Evolutionary conservation across 2,329 filamentous ascomycete species (phyloP).

Genomic region (Apiospora saccharicola): DNA sequence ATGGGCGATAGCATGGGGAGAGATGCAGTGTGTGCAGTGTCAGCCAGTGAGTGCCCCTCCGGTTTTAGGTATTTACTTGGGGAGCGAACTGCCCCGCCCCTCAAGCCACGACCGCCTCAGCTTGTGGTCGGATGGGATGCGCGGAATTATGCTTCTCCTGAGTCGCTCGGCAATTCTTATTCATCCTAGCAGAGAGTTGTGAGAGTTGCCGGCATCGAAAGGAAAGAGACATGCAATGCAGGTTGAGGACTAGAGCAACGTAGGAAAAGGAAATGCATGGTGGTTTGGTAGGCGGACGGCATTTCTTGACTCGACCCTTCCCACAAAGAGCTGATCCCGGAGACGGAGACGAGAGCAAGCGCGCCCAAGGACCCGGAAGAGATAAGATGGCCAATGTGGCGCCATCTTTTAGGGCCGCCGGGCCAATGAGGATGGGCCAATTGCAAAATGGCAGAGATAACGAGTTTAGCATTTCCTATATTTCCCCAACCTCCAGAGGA

Average conservation of each 20-base stretch:
- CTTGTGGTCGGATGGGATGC: not conserved
- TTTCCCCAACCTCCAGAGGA: not conserved
- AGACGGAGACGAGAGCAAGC: not conserved
- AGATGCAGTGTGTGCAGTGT: not conserved
- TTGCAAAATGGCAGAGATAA: constrained; percentile 14
- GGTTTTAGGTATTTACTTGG: constrained; percentile 9
- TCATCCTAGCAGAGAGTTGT: not conserved
- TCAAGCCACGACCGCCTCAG: constrained; percentile 11
- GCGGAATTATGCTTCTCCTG: constrained; percentile 1
- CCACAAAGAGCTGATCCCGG: not conserved
- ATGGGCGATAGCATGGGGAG: constrained; percentile 7
- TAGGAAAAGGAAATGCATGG: not conserved
- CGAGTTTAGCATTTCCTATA: not conserved
- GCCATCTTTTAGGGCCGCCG: not conserved
- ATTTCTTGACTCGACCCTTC: constrained; percentile 7
- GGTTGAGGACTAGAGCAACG: not conserved
- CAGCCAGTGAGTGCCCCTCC: not conserved
- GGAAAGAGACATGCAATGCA: not conserved
- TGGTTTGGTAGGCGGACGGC: not conserved
- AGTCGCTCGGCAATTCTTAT: constrained; percentile 2
- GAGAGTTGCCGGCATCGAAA: not conserved
- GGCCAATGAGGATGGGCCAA: not conserved
- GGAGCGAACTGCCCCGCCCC: not conserved
- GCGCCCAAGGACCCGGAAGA: not conserved
- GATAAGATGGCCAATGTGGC: constrained; percentile 19